Percentiles rank a stretch among this genome's conserved stretches.
These are phyloP conservation scores for Fraxinus platypoda DNA, from an alignment of 305 asterid genomes.

Conservation along the genomic window DNA sequence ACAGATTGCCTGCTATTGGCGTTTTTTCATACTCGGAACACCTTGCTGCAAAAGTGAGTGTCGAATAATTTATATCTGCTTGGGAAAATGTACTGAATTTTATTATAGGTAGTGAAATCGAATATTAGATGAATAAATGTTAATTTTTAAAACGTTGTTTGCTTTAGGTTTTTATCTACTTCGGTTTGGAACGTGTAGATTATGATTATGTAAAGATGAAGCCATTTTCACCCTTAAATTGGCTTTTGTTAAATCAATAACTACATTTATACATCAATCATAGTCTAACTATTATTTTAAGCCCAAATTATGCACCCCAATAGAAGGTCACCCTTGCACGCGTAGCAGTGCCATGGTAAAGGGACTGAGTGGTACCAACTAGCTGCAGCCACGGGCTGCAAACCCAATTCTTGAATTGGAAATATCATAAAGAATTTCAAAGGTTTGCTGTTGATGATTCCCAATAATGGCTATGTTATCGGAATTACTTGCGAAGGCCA, in stretches of 20 bases:
- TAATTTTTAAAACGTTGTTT: background rate
- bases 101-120: background rate
- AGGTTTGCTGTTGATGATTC: conserved; percentile 5
- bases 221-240: background rate
- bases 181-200: background rate
- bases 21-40: conserved; percentile 15
- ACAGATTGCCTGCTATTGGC: conserved; percentile 19
- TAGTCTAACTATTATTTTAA: background rate
- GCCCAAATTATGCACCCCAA: background rate
- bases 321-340: background rate
- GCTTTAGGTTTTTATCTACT: background rate
- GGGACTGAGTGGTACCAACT: background rate
- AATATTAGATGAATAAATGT: background rate
- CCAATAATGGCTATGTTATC: background rate
- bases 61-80: background rate
- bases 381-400: background rate
- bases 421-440: conserved; percentile 1
- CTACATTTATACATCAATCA: background rate
- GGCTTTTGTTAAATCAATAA: background rate
- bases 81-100: background rate
- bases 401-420: conserved; percentile 2
- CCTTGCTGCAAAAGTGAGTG: conserved; percentile 19
- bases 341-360: background rate
- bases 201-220: background rate
- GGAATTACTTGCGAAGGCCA: background rate